Percentiles rank a stretch among this genome's conserved stretches.
These are phyloP conservation scores for Periconia macrospinosa DNA, from an alignment of 2,329 filamentous ascomycete species.

Conservation along the genomic window DNA sequence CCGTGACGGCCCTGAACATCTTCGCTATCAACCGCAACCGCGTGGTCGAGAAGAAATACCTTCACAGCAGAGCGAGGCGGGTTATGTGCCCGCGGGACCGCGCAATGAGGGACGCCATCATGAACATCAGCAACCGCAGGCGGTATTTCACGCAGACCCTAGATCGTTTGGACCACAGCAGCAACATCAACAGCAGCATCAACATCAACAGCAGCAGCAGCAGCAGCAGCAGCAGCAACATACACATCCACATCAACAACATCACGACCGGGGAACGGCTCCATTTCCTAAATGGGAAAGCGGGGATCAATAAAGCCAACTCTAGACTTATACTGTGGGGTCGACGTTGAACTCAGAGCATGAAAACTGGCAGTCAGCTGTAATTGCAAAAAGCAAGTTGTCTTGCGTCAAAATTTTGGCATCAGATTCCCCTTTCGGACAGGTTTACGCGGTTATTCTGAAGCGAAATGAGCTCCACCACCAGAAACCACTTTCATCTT, in stretches of 20 bases:
- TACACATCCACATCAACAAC: conserved; percentile 1
- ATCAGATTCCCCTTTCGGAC: conserved; percentile 23
- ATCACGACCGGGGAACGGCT: conserved; percentile 34
- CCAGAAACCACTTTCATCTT: conserved; percentile 29
- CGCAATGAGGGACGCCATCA: conserved; percentile 27
- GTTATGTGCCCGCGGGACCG: conserved; percentile 22
- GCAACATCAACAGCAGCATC: neutral
- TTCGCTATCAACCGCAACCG: conserved; percentile 1
- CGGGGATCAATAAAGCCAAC: conserved; percentile 29
- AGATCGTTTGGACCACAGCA: conserved; percentile 34
- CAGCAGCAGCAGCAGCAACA: conserved; percentile 11
- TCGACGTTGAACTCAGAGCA: neutral
- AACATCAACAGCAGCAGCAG: conserved; percentile 11
- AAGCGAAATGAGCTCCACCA: conserved; percentile 45
- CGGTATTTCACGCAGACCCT: conserved; percentile 37
- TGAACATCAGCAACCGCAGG: conserved; percentile 24
- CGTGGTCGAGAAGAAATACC: conserved; percentile 26
- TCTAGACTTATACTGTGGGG: neutral
- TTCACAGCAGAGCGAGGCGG: conserved; percentile 18
- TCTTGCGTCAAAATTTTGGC: conserved; percentile 2
- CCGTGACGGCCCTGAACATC: conserved; percentile 26
- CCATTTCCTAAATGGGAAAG: conserved; percentile 42
- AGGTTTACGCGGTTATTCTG: conserved; percentile 20
- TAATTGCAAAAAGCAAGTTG: neutral
- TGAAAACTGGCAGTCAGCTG: neutral